Conservation (phyloP, 1,284 basidiomycete genomes). For the Ganoderma sinense region DNA sequence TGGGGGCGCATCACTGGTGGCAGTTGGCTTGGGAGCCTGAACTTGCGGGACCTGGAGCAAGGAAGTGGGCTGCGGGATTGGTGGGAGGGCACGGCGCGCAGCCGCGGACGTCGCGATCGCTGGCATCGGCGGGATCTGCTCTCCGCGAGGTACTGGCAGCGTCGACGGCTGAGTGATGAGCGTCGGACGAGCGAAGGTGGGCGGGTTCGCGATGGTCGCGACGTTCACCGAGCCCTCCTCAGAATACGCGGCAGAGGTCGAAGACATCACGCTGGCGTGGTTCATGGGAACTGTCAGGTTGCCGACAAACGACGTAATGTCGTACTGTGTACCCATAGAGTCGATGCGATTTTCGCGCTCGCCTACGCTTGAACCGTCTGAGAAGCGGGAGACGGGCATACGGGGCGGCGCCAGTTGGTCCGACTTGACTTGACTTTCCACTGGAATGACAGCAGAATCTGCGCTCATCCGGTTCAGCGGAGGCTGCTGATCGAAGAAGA, state of each 20-base stretch:
- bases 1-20: conserved; percentile 4
- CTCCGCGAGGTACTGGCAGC: background rate
- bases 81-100: conserved; percentile 7
- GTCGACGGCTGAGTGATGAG: conserved; percentile 16
- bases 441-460: conserved; percentile 25
- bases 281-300: conserved; percentile 32
- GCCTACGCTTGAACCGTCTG: conserved; percentile 37
- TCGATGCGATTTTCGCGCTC: conserved; percentile 37
- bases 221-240: conserved; percentile 28
- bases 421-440: background rate
- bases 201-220: conserved; percentile 22
- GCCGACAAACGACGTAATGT: conserved; percentile 80
- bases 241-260: conserved; percentile 20
- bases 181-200: conserved; percentile 24
- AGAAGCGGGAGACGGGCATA: conserved; percentile 38
- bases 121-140: background rate
- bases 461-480: conserved; percentile 47
- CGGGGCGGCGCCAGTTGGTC: conserved; percentile 17
- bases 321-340: conserved; percentile 66
- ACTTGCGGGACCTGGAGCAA: conserved; percentile 7
- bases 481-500: conserved; percentile 73
- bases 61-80: conserved; percentile 12
- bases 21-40: background rate
- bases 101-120: conserved; percentile 1
- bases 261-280: conserved; percentile 28